Evolutionary conservation across 176 grass and related monocot genomes (phyloP), one percentile per base, ranked within the genome.

Genomic region (Zea luxurians): DNA sequence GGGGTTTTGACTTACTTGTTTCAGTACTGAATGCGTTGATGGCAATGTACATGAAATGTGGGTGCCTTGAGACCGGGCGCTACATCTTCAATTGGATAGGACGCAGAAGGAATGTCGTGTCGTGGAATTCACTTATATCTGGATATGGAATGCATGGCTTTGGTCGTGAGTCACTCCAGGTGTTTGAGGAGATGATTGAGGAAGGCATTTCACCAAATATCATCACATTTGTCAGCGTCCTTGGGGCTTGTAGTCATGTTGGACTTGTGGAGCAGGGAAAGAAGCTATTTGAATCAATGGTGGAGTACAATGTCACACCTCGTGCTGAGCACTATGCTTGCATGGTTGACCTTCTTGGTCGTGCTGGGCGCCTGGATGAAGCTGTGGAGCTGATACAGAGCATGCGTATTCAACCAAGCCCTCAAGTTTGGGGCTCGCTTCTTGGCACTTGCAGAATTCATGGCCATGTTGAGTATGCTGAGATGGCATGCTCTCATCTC

Each of bases 401-500:
- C n/a, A 90, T 93, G 91, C 82, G 5, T 37, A 78, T 86, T 81
- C 80, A 75, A 17, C 88, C 85, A 27, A 85, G 67, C 68, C 91
- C 88, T 75, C 86, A 90, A 64, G 91, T 93, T 0, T 97, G 91
- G 95, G 92, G 89, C 34, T 82, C 91, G 35, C 91, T 97, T 64
- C 86, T 94, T 54, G 95, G 91, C 70, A 91, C 91, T 44, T 97
- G 91, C 73, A 82, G 95, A 54, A 94, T 93, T 58, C 90, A 90
- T 86, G 74, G 77, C 13, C 83, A 90, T 67, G 87, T 92, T 44
- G 89, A 97, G 73, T 90, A 89, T 38, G 89, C 87, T 1, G 91
- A 92, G 89, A 82, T 89, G 87, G 91, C 95, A 35, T 97, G 91
- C 53, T 84, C 82, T 50, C 87, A 49, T 85, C 87, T 97, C 17